phyloP scores from a whole-genome alignment of 2,329 filamentous ascomycete genomes.

The Pseudocercospora fijiensis region DNA sequence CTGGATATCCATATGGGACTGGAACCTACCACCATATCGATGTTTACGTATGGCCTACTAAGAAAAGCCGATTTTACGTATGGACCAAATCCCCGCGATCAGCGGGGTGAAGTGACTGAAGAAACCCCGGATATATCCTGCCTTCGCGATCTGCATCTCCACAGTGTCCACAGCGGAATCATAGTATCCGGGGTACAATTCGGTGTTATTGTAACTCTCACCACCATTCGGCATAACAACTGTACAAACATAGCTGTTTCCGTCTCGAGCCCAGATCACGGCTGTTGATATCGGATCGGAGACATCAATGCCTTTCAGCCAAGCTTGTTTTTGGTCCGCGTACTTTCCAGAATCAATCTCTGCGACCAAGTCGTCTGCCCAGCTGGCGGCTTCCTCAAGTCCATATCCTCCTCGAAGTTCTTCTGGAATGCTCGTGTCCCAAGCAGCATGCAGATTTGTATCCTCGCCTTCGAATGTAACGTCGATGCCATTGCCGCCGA shows the following conservation, averaged over 20 bases:
- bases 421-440: constrained; percentile 49
- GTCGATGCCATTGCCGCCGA: constrained; percentile 48
- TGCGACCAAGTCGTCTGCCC: constrained; percentile 41
- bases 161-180: constrained; percentile 42
- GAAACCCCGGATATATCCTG: too few species aligned
- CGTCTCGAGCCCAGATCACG: constrained; percentile 45
- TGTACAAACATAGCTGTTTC: constrained; percentile 46
- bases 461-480: constrained; percentile 44
- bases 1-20: too few species aligned
- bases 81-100: too few species aligned
- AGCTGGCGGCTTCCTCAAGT: constrained; percentile 40
- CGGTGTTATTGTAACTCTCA: constrained; percentile 34
- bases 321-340: constrained; percentile 34
- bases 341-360: constrained; percentile 45
- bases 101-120: too few species aligned
- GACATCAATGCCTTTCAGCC: constrained; percentile 42
- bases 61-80: too few species aligned
- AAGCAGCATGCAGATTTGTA: constrained; percentile 47
- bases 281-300: constrained; percentile 40
- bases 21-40: too few species aligned
- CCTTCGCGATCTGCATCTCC: constrained; percentile 47
- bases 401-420: constrained; percentile 43
- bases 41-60: too few species aligned
- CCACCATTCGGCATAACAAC: constrained; percentile 44
- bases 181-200: constrained; percentile 31